Percentiles rank a stretch among this genome's conserved stretches.
Conservation (phyloP, 495 filamentous ascomycete species). For the Clohesyomyces aquaticus region DNA sequence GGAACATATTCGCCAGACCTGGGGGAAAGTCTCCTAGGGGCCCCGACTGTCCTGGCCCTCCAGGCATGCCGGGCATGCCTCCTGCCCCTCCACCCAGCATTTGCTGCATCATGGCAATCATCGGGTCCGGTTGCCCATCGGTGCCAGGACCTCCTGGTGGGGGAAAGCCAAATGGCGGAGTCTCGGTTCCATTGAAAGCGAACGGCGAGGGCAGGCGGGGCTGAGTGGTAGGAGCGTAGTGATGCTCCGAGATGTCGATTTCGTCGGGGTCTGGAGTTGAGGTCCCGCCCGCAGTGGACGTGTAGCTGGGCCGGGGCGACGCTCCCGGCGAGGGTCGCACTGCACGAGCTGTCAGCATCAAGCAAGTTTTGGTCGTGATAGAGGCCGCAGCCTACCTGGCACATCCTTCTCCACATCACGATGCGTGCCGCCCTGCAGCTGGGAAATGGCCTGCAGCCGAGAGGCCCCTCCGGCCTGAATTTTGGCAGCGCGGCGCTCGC, state of each 20-base stretch:
- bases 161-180: slow-evolving; percentile 27
- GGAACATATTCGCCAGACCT: slow-evolving; percentile 51
- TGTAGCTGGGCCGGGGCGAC: slow-evolving; percentile 10
- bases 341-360: background rate
- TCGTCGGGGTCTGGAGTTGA: slow-evolving; percentile 67
- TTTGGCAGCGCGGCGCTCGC: slow-evolving; percentile 88
- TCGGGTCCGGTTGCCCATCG: slow-evolving; percentile 57
- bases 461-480: slow-evolving; percentile 78
- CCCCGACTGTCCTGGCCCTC: slow-evolving; percentile 41
- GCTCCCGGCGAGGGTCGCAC: slow-evolving; percentile 8
- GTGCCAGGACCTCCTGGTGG: slow-evolving; percentile 25
- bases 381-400: slow-evolving; percentile 18
- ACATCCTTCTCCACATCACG: slow-evolving; percentile 37
- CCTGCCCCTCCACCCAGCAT: slow-evolving; percentile 55
- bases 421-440: slow-evolving; percentile 26
- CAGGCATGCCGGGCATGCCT: slow-evolving; percentile 44
- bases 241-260: slow-evolving; percentile 70
- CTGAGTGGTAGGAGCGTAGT: slow-evolving; percentile 50
- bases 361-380: too few species aligned
- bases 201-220: slow-evolving; percentile 34
- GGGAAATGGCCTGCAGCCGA: slow-evolving; percentile 81
- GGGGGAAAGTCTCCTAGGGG: slow-evolving; percentile 52
- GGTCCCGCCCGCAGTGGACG: slow-evolving; percentile 16
- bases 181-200: slow-evolving; percentile 37
- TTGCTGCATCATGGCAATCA: slow-evolving; percentile 64